A percentile compares a stretch with the other conserved stretches of the same genome.
Conservation (phyloP, 2,329 filamentous ascomycete genomes). For the Lecanicillium sp. region DNA sequence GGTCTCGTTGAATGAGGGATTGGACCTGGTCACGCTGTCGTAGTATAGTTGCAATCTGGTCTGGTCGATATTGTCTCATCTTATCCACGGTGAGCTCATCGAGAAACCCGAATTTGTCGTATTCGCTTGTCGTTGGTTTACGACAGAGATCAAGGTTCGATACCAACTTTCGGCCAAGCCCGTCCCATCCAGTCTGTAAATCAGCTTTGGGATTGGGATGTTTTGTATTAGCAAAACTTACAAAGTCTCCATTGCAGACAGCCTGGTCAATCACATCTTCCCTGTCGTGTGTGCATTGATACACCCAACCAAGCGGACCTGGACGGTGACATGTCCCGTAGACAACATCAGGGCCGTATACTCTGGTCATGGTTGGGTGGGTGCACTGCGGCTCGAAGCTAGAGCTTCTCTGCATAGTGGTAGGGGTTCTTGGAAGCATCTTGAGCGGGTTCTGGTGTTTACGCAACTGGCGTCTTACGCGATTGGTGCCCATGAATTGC, state of each 20-base stretch:
- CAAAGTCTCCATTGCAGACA: slow-evolving; percentile 15
- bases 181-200: slow-evolving; percentile 18
- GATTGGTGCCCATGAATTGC: too few species aligned
- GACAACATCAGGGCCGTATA: slow-evolving; percentile 42
- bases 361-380: slow-evolving; percentile 58
- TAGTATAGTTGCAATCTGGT: slow-evolving; percentile 39
- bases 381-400: slow-evolving; percentile 42
- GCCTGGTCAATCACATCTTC: slow-evolving; percentile 30
- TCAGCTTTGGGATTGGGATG: slow-evolving; percentile 1
- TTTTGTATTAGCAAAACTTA: slow-evolving; percentile 3
- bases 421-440: too few species aligned
- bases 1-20: slow-evolving; percentile 21
- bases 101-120: slow-evolving; percentile 35
- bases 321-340: slow-evolving; percentile 51
- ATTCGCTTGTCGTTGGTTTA: slow-evolving; percentile 30
- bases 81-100: slow-evolving; percentile 33
- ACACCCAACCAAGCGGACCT: slow-evolving; percentile 62
- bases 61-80: slow-evolving; percentile 34
- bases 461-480: too few species aligned
- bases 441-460: too few species aligned
- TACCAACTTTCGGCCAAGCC: slow-evolving; percentile 23
- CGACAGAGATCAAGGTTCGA: slow-evolving; percentile 25
- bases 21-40: slow-evolving; percentile 37
- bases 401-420: neutral
- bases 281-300: slow-evolving; percentile 60